Percentiles rank a stretch among this genome's conserved stretches.
Evolutionary conservation across 257 asterid species (phyloP).

Genomic region (Buddleja alternifolia): DNA sequence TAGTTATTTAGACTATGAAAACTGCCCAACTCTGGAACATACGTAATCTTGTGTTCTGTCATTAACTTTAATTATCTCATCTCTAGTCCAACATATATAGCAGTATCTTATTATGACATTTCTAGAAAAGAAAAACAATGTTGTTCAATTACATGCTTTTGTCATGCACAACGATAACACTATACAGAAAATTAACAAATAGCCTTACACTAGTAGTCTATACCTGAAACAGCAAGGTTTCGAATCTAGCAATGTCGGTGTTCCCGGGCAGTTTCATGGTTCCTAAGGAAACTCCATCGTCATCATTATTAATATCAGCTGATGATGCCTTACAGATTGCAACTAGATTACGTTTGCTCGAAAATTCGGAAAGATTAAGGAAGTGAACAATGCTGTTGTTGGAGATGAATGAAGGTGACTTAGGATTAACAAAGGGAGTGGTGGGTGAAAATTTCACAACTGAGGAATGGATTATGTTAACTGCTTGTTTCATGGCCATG

Average conservation of each 20-base stretch:
- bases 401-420: slow-evolving; percentile 32
- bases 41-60: slow-evolving; percentile 12
- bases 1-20: background rate
- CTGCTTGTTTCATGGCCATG: slow-evolving; percentile 44
- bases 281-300: slow-evolving; percentile 83
- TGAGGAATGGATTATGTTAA: slow-evolving; percentile 31
- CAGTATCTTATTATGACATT: background rate
- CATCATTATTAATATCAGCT: slow-evolving; percentile 36
- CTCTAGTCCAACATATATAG: background rate
- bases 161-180: background rate
- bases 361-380: slow-evolving; percentile 26
- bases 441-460: slow-evolving; percentile 32
- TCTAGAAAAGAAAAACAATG: background rate
- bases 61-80: background rate
- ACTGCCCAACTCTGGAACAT: background rate
- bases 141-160: background rate
- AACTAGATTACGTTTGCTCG: slow-evolving; percentile 25
- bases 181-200: too few species aligned
- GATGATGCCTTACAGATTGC: slow-evolving; percentile 48
- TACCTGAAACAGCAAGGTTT: slow-evolving; percentile 89
- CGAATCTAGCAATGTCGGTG: slow-evolving; percentile 74
- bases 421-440: slow-evolving; percentile 12
- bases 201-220: too few species aligned
- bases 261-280: slow-evolving; percentile 82
- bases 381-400: slow-evolving; percentile 27